Evolutionary conservation across 2,329 filamentous ascomycete genomes (phyloP).

Genomic region (Fusarium brachygibbosum): DNA sequence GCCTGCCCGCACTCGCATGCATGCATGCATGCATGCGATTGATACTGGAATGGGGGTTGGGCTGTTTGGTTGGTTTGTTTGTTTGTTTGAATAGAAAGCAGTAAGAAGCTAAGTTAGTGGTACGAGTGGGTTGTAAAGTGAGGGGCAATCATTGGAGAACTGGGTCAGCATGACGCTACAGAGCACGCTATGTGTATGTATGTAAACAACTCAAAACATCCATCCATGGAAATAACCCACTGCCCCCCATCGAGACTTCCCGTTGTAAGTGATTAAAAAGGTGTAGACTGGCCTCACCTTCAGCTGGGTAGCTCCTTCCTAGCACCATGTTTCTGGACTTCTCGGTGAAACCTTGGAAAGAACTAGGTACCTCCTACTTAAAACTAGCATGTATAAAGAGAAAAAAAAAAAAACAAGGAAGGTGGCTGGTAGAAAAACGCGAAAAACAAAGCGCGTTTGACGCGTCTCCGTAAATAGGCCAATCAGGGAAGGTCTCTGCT

Average conservation of each 20-base stretch:
- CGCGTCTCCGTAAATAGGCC: conserved; percentile 25
- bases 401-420: conserved; percentile 15
- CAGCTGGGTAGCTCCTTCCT: conserved; percentile 10
- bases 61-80: conserved; percentile 10
- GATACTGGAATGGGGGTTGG: conserved; percentile 11
- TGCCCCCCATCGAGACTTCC: neutral
- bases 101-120: neutral
- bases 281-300: conserved; percentile 20
- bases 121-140: conserved; percentile 1
- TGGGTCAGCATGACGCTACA: conserved; percentile 40
- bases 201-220: conserved; percentile 34
- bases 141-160: conserved; percentile 27
- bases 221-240: conserved; percentile 8
- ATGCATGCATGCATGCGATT: conserved; percentile 4
- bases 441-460: conserved; percentile 29
- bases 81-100: conserved; percentile 15
- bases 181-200: neutral
- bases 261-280: neutral
- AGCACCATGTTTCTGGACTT: neutral
- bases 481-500: conserved; percentile 8
- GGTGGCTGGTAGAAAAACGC: conserved; percentile 19
- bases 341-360: conserved; percentile 5
- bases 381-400: neutral
- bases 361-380: neutral
- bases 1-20: conserved; percentile 31